Evolutionary conservation across 768 basidiomycete species (phyloP).

Genomic region (Tubosaeta brunneosetosa): DNA sequence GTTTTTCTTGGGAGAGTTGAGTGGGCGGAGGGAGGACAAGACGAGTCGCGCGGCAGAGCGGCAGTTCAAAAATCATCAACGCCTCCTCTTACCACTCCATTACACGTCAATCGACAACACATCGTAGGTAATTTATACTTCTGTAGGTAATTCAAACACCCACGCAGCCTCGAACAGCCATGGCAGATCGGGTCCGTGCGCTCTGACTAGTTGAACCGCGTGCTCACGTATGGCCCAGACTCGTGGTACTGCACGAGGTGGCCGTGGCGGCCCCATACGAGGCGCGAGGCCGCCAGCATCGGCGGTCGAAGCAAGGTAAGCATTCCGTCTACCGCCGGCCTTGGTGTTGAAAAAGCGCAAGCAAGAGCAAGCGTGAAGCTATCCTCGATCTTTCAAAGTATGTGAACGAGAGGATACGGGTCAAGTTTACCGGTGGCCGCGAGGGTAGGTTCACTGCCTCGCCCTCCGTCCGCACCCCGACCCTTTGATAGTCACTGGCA

Average conservation of each 20-base stretch:
- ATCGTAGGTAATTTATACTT: constrained; percentile 12
- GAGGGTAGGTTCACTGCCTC: constrained; percentile 56
- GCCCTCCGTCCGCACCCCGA: background rate
- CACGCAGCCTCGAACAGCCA: constrained; percentile 11
- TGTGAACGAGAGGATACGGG: constrained; percentile 84
- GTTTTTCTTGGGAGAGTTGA: constrained; percentile 12
- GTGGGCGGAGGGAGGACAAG: constrained; percentile 25
- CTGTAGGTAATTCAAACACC: constrained; percentile 14
- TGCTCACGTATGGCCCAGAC: constrained; percentile 41
- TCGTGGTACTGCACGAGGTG: constrained; percentile 53
- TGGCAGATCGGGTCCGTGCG: constrained; percentile 32
- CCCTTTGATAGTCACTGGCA: constrained; percentile 66
- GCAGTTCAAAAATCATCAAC: constrained; percentile 30
- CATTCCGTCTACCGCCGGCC: background rate
- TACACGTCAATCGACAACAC: constrained; percentile 18
- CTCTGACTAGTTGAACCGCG: background rate
- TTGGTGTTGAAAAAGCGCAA: constrained; percentile 30
- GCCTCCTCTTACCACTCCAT: background rate
- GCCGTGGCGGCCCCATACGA: constrained; percentile 35
- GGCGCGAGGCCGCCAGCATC: constrained; percentile 15
- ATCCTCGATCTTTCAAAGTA: constrained; percentile 96
- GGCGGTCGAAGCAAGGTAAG: constrained; percentile 27
- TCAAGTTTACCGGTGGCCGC: constrained; percentile 97
- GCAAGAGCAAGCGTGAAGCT: constrained; percentile 69
- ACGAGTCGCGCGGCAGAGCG: constrained; percentile 31